Conservation (phyloP, 2,329 filamentous ascomycete genomes). For the Zarea fungicola region DNA sequence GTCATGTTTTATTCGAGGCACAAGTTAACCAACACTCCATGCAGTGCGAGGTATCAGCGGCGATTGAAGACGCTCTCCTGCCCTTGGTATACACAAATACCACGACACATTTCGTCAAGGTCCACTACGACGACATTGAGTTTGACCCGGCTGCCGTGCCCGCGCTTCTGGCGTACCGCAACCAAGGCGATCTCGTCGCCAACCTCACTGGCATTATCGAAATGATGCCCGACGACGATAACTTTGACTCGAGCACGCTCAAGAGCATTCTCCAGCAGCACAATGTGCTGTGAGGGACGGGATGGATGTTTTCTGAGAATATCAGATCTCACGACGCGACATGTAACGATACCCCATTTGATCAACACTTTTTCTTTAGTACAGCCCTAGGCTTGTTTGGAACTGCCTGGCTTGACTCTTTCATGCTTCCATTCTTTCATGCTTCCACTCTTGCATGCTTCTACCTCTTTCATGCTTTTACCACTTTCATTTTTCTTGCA, state of each 20-base stretch:
- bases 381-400: no score
- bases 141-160: conserved; percentile 87
- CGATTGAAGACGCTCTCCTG: conserved; percentile 72
- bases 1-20: neutral
- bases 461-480: no score
- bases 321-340: conserved; percentile 3
- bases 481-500: neutral
- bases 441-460: no score
- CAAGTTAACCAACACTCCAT: neutral
- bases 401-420: no score
- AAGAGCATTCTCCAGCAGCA: conserved; percentile 49
- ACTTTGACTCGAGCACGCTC: conserved; percentile 51
- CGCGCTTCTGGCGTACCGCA: conserved; percentile 81
- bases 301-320: neutral
- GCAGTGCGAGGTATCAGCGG: conserved; percentile 71
- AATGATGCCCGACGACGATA: conserved; percentile 69
- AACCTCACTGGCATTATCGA: conserved; percentile 83
- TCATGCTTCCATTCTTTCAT: no score
- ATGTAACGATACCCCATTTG: conserved; percentile 23
- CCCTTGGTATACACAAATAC: conserved; percentile 68
- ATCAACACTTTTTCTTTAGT: neutral
- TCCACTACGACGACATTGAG: conserved; percentile 87
- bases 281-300: conserved; percentile 39
- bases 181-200: conserved; percentile 81
- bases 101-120: conserved; percentile 79